Conservation (phyloP, 371 early-diverging fungal genomes). For the Chytridium lagenaria region DNA sequence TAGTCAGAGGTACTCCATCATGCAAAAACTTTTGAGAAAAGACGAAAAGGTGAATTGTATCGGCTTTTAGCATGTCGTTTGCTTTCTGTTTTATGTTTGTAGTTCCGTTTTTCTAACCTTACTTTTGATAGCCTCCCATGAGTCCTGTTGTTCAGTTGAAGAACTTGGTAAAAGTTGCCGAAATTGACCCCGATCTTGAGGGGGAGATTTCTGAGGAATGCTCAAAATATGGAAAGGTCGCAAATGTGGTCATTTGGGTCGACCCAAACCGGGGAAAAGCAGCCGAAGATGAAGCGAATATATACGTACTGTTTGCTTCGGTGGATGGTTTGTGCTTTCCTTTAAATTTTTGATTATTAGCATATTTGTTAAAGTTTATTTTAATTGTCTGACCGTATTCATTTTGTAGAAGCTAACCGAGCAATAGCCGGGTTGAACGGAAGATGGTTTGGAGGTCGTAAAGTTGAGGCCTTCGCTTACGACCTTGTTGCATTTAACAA, state of each 20-base stretch:
- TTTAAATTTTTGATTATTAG: not conserved
- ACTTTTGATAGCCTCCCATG: not conserved
- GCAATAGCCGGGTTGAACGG: slow-evolving; percentile 71
- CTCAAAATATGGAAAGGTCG: slow-evolving; percentile 73
- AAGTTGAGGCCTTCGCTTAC: slow-evolving; percentile 43
- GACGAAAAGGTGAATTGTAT: slow-evolving; percentile 13
- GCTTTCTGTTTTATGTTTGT: not conserved
- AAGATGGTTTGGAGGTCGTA: slow-evolving; percentile 78
- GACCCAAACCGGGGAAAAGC: slow-evolving; percentile 40
- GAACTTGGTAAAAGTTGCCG: slow-evolving; percentile 65
- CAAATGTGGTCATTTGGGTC: slow-evolving; percentile 68
- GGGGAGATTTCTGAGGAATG: slow-evolving; percentile 81
- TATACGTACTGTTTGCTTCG: slow-evolving; percentile 71
- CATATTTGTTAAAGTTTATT: not conserved
- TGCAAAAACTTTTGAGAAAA: slow-evolving; percentile 70
- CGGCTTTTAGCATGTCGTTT: not conserved
- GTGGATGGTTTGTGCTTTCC: slow-evolving; percentile 25
- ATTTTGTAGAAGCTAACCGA: slow-evolving; percentile 53
- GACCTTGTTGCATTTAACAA: slow-evolving; percentile 12
- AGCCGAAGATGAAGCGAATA: slow-evolving; percentile 69
- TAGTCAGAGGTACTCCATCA: slow-evolving; percentile 69
- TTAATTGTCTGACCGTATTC: not conserved
- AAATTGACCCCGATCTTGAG: slow-evolving; percentile 74
- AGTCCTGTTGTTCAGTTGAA: slow-evolving; percentile 32
- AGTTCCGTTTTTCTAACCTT: not conserved